Percentiles rank a stretch among this genome's conserved stretches.
Conservation (phyloP, 169 alveolate genomes). For the Cryptosporidium tyzzeri region DNA sequence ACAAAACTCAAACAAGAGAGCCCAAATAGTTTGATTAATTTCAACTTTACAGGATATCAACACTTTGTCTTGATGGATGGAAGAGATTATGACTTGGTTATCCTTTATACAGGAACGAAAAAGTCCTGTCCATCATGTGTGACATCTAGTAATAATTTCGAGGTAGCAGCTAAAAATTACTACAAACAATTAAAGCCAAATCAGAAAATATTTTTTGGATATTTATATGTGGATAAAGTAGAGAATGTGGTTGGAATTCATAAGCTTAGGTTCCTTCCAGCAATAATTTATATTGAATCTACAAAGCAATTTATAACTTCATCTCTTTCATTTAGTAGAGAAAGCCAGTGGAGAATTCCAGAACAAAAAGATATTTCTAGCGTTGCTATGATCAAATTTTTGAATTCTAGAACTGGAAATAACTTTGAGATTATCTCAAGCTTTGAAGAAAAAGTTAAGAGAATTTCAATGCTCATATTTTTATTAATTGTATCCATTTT, state of each 20-base stretch:
- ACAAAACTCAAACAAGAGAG: constrained; percentile 1
- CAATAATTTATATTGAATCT: constrained; percentile 66
- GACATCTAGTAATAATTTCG: constrained; percentile 39
- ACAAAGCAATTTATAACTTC: constrained; percentile 33
- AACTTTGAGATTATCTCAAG: constrained; percentile 23
- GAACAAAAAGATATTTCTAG: constrained; percentile 68
- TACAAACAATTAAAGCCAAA: constrained; percentile 31
- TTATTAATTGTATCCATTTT: not conserved
- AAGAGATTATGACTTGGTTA: constrained; percentile 51
- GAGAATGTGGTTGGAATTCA: constrained; percentile 64
- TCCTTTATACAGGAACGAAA: constrained; percentile 63
- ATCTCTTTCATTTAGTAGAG: constrained; percentile 52
- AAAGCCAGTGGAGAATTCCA: constrained; percentile 74
- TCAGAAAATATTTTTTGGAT: constrained; percentile 37
- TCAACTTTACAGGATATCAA: constrained; percentile 73
- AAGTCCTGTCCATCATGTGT: constrained; percentile 49
- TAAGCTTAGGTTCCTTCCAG: constrained; percentile 58
- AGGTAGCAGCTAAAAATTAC: constrained; percentile 41
- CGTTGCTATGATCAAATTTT: constrained; percentile 43
- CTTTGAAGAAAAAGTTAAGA: constrained; percentile 48
- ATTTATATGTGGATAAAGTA: constrained; percentile 58
- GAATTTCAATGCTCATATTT: constrained; percentile 23
- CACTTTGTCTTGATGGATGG: constrained; percentile 51
- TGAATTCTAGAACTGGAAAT: constrained; percentile 59
- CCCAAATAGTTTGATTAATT: constrained; percentile 29